These are phyloP conservation scores for Litsea cubeba DNA, from an alignment of 164 flowering plant genomes.

Conservation along the genomic window DNA sequence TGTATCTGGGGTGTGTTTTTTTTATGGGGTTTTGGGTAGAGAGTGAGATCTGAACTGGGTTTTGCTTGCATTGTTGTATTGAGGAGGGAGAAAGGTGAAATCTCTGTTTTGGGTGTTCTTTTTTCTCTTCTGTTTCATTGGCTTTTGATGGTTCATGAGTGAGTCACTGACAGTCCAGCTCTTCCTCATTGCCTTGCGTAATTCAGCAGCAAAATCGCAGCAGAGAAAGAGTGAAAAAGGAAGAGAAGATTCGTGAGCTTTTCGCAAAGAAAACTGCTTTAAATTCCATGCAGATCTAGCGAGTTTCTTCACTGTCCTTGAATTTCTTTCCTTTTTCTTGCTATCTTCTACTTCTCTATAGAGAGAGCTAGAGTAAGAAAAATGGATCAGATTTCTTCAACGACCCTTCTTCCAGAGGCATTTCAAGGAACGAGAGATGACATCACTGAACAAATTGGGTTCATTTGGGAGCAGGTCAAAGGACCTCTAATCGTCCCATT, in stretches of 20 bases:
- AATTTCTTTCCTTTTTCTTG: not conserved
- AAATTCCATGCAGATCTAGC: conserved; percentile 29
- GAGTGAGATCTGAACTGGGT: conserved; percentile 8
- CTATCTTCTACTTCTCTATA: conserved; percentile 6
- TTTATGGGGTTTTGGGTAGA: not conserved
- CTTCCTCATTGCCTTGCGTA: conserved; percentile 29
- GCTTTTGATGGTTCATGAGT: conserved; percentile 6
- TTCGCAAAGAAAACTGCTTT: conserved; percentile 6
- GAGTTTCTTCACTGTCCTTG: not conserved
- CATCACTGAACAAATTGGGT: conserved; percentile 44
- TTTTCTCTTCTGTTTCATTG: not conserved
- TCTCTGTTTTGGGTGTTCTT: not conserved
- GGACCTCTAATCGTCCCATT: conserved; percentile 75
- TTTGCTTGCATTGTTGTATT: not conserved
- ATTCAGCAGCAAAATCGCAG: conserved; percentile 24
- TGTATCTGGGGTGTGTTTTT: not conserved
- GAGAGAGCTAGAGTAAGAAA: not conserved
- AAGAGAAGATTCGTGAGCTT: conserved; percentile 29
- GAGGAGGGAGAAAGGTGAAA: not conserved
- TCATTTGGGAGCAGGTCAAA: conserved; percentile 62
- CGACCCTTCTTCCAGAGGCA: conserved; percentile 43
- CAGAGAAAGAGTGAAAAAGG: conserved; percentile 7
- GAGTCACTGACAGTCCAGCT: conserved; percentile 35
- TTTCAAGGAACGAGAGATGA: conserved; percentile 46
- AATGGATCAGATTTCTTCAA: conserved; percentile 45